phyloP scores from a whole-genome alignment of 495 filamentous ascomycete species.

The Filosporella fistucella region DNA sequence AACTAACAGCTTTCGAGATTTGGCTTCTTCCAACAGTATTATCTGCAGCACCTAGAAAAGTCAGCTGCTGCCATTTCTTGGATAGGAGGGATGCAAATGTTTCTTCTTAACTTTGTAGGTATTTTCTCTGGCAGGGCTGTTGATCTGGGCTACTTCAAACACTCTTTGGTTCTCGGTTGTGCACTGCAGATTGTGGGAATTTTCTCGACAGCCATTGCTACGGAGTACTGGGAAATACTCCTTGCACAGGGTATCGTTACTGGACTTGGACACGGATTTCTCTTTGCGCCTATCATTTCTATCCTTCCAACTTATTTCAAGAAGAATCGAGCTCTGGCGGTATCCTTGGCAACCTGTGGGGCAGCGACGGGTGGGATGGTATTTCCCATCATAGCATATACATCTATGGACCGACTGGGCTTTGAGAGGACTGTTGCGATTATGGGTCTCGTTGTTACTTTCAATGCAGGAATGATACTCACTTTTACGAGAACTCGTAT shows the following conservation, averaged over 20 bases:
- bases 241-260: constrained; percentile 67
- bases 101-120: constrained; percentile 67
- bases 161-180: constrained; percentile 34
- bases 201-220: constrained; percentile 62
- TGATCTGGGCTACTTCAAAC: constrained; percentile 49
- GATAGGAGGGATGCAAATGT: constrained; percentile 70
- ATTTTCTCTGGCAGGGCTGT: constrained; percentile 60
- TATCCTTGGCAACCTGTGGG: constrained; percentile 36
- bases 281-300: constrained; percentile 64
- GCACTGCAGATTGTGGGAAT: constrained; percentile 53
- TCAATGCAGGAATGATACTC: constrained; percentile 44
- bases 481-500: constrained; percentile 45
- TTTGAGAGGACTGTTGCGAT: constrained; percentile 62
- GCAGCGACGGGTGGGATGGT: constrained; percentile 5
- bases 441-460: constrained; percentile 31
- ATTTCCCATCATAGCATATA: constrained; percentile 27
- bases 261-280: constrained; percentile 66
- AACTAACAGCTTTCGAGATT: no score
- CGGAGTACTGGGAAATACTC: constrained; percentile 66
- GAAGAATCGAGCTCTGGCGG: constrained; percentile 53
- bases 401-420: constrained; percentile 47
- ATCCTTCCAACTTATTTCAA: constrained; percentile 67
- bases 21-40: constrained; percentile 8
- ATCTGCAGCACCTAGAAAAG: not conserved
- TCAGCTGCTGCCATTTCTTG: constrained; percentile 65